These are phyloP conservation scores for Botryotinia convoluta DNA, from an alignment of 2,329 filamentous ascomycete species.

Conservation along the genomic window DNA sequence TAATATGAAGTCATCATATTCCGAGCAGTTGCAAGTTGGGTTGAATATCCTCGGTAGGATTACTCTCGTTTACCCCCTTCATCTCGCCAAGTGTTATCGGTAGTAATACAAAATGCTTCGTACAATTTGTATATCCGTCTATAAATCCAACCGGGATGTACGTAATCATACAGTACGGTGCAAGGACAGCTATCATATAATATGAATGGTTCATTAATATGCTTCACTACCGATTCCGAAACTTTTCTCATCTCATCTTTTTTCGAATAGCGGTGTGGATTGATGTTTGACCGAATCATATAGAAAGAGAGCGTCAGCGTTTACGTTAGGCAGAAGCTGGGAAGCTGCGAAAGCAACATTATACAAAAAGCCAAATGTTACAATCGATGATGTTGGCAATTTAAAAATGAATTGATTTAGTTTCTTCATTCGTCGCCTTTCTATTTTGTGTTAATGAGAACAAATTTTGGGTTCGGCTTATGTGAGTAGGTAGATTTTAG, in stretches of 20 bases:
- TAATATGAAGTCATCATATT: slow-evolving; percentile 7
- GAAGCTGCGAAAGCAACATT: slow-evolving; percentile 18
- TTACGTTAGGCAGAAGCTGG: slow-evolving; percentile 18
- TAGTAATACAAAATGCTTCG: background rate
- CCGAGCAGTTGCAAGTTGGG: background rate
- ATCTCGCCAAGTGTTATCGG: slow-evolving; percentile 9
- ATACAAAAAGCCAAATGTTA: slow-evolving; percentile 12
- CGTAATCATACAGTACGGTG: background rate
- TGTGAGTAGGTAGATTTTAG: background rate
- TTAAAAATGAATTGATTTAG: background rate
- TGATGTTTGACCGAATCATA: slow-evolving; percentile 11
- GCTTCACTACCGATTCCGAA: background rate
- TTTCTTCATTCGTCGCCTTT: slow-evolving; percentile 13
- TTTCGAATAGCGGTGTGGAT: slow-evolving; percentile 17
- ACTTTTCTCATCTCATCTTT: slow-evolving; percentile 11
- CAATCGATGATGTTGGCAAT: slow-evolving; percentile 9
- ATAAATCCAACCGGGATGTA: background rate
- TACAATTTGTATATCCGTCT: background rate
- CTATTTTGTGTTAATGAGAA: slow-evolving; percentile 2
- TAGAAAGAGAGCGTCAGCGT: slow-evolving; percentile 12
- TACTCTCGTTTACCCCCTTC: slow-evolving; percentile 4
- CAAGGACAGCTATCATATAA: slow-evolving; percentile 8
- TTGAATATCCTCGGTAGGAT: background rate
- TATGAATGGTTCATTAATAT: background rate
- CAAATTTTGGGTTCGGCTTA: background rate